Percentiles rank a stretch among this genome's conserved stretches.
phyloP scores from a whole-genome alignment of 805 yeast genomes.

The Yarrowia keelungensis region DNA sequence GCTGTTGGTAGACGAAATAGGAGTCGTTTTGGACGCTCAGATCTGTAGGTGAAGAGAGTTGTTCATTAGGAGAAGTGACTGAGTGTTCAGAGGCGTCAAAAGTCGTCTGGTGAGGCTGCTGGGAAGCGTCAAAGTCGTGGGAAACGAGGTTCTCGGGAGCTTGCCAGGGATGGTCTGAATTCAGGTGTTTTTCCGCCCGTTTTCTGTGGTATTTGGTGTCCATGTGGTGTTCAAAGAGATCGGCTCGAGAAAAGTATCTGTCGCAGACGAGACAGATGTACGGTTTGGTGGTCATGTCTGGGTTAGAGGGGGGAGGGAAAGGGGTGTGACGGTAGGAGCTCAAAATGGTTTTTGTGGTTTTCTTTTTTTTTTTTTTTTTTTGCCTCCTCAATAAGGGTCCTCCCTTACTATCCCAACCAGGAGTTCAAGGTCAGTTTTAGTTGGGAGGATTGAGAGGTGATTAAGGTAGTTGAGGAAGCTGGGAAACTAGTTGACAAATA shows the following conservation, averaged over 20 bases:
- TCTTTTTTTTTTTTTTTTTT: no score
- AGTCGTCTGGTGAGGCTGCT: no score
- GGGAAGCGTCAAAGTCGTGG: neutral
- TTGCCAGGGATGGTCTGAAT: conserved; percentile 27
- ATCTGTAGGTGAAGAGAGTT: neutral
- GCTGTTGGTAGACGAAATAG: conserved; percentile 17
- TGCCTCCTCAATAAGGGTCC: no score
- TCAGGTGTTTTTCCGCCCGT: conserved; percentile 40
- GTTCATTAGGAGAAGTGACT: neutral
- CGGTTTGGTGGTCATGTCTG: conserved; percentile 23
- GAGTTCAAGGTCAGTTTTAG: no score
- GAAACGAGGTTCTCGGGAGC: neutral
- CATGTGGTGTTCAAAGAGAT: conserved; percentile 51
- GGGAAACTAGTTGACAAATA: no score
- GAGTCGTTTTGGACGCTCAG: neutral
- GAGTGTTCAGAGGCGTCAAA: no score
- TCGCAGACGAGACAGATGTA: conserved; percentile 48
- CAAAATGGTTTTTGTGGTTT: no score
- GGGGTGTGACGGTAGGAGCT: neutral
- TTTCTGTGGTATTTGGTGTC: conserved; percentile 49
- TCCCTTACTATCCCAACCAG: no score
- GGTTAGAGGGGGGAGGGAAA: neutral
- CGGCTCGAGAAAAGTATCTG: conserved; percentile 50
- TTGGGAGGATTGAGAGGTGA: no score
- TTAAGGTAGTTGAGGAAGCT: no score